Base-by-base conservation (phyloP, 2,329 filamentous ascomycete species). In the Pseudogymnoascus verrucosus region DNA sequence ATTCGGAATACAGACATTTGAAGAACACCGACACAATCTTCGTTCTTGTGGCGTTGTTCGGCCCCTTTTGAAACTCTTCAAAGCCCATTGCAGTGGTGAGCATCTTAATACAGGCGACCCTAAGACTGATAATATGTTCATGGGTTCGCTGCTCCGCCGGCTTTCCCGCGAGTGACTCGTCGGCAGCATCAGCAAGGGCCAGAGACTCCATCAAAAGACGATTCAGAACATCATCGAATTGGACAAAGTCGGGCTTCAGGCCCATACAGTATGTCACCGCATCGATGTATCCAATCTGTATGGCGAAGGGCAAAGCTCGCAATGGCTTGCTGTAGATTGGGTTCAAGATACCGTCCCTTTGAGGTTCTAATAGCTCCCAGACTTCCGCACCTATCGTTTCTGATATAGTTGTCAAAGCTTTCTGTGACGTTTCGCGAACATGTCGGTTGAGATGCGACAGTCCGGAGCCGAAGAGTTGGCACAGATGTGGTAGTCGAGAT, bases 251-350 rank as follows among this genome's bases (percentile, higher is more conserved):
- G 60, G 89, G 87, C 74, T 96, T 93, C 60, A 99, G 81, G 64
- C 89, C 88, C 78, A 99, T 84, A 72, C 96, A 96, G 75, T 96
- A 99, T 0, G 91, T 96, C 72, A 99, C 92, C 0, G 95, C 95
- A 74, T 99, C 96, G 69, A 99, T 97, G 72, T 96, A 98, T 3
- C 95, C 96, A 69, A 99, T 99, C 77, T 99, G 96, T 2, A 91
- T 93, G 4, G 91, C 84, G 72, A 99, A 99, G 0, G 95, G 95
- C 66, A 99, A 79, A 0, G 95, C 96, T 66, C 95, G 85, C 19
- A 99, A 77, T 12, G 95, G 95, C 74, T 99, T 99, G 68, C 91
- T 90, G 78, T 95, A 99, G 59, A 99, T 97, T 0, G 93, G 91
- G 65, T 88, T 83, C n/a, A 98, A 80, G 37, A 98, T 83, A 34